Conservation (phyloP, 2,329 filamentous ascomycete genomes). For the Cladophialophora yegresii region DNA sequence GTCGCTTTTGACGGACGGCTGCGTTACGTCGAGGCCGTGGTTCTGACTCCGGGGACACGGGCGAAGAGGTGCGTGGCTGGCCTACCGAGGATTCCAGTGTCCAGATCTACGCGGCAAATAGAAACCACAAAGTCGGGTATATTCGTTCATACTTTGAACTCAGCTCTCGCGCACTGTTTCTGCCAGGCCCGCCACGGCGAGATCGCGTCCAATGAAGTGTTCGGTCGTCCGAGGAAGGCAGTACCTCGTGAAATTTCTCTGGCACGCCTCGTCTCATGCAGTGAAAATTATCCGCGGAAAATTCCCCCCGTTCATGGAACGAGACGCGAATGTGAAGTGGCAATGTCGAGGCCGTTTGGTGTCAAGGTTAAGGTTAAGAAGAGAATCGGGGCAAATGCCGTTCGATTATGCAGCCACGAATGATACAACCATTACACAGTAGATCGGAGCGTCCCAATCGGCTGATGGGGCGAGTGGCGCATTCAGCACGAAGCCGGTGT, state of each 20-base stretch:
- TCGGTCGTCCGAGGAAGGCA: neutral
- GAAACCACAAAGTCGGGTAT: slow-evolving; percentile 1
- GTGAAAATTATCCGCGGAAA: neutral
- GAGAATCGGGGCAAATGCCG: slow-evolving; percentile 2
- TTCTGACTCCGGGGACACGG: neutral
- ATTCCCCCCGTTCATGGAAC: neutral
- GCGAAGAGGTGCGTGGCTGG: neutral
- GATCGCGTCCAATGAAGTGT: neutral
- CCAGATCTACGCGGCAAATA: neutral
- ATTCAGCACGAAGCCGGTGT: neutral
- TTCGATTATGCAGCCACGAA: slow-evolving; percentile 6
- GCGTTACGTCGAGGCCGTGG: neutral
- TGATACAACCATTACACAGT: neutral
- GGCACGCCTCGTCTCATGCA: neutral
- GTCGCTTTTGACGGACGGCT: neutral
- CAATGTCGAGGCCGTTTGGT: neutral
- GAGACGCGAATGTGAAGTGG: neutral
- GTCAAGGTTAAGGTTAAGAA: neutral
- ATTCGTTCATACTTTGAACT: slow-evolving; percentile 6
- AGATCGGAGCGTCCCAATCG: slow-evolving; percentile 10
- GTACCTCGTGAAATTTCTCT: neutral
- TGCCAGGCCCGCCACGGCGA: neutral
- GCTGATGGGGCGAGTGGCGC: slow-evolving; percentile 4
- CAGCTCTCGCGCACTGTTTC: neutral
- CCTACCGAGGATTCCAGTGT: neutral